These are phyloP conservation scores for Ambispora gerdemannii DNA, from an alignment of 192 early-diverging fungal species.

Conservation along the genomic window DNA sequence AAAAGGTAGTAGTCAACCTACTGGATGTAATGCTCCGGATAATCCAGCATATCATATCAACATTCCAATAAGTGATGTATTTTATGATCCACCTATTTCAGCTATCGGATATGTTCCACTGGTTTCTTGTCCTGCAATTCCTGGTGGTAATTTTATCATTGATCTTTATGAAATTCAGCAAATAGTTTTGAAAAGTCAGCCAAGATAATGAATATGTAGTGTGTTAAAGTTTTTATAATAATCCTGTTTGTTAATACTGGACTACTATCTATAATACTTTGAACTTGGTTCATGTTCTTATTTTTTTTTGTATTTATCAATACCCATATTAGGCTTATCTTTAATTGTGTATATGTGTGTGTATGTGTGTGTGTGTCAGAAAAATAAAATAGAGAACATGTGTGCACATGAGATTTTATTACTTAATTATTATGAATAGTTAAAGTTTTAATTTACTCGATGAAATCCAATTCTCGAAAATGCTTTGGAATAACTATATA, in stretches of 20 bases:
- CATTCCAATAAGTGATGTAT: constrained; percentile 3
- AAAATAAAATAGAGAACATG: constrained; percentile 15
- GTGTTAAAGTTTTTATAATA: constrained; percentile 16
- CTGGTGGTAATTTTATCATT: constrained; percentile 24
- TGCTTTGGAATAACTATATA: too few relatives aligned
- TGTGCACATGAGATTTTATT: constrained; percentile 16
- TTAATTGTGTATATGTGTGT: too few relatives aligned
- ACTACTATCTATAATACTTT: constrained; percentile 14
- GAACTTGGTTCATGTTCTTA: constrained; percentile 15
- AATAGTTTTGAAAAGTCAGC: constrained; percentile 21
- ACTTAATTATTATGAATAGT: constrained; percentile 7
- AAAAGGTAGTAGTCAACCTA: constrained; percentile 8
- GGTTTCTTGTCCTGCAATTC: neutral
- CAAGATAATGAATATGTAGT: constrained; percentile 21
- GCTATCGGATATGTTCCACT: constrained; percentile 10
- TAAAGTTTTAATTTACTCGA: constrained; percentile 24
- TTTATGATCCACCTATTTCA: constrained; percentile 17
- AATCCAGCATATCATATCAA: neutral
- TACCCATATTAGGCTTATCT: neutral
- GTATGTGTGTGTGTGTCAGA: neutral
- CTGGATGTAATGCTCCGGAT: constrained; percentile 7
- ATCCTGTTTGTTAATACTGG: constrained; percentile 14
- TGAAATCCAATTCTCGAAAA: constrained; percentile 18
- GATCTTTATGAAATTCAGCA: constrained; percentile 26
- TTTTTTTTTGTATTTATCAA: constrained; percentile 19